Evolutionary conservation across 164 flowering plant genomes (phyloP), one percentile per base, ranked within the genome.

Genomic region (Vitis amurensis): DNA sequence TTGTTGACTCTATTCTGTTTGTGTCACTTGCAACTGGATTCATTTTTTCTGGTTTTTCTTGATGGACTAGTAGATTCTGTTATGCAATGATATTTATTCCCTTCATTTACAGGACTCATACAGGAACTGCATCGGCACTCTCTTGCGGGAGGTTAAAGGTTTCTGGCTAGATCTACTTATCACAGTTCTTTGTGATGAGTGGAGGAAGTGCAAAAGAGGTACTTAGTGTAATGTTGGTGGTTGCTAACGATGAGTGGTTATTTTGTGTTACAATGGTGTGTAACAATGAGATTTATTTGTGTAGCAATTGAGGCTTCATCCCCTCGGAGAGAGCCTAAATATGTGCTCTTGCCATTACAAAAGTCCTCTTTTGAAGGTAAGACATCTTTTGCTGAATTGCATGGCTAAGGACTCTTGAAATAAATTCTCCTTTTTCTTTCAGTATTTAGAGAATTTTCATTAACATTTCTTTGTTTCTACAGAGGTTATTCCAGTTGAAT

Each of bases 181-280:
- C 52, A 62, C 84, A 57, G 78, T 91, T 61, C 73, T 96, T 16
- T 73, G 70, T 80, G 90, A 89, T 79, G 97, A 93, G 76, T 96
- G 99, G 99, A 90, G 84, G 73, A 91, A 86, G 78, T 96, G 98
- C 90, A 96, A 93, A 86, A 86, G 85, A 86, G 98, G 99, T 93
- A 80, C 37, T n/a, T 64, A 5, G 23, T 56, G 27, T 53, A 19
- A 58, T 30, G 7, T 63, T 55, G 19, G 49, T 62, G 59, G 8
- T 53, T n/a, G 11, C 63, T 14, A 23, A 29, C 47, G 29, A 51
- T 68, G 47, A 30, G 23, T 48, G 3, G 27, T 7, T 19, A 48
- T 19, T 48, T 27, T 53, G 66, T 9, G 44, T 37, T 37, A 37
- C 44, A 37, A 3, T 37, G 7, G 44, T 37, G 44, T 47, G 75